Evolutionary conservation across 2,329 filamentous ascomycete genomes (phyloP), one percentile per base, ranked within the genome.

Genomic region (Fusarium chaquense): DNA sequence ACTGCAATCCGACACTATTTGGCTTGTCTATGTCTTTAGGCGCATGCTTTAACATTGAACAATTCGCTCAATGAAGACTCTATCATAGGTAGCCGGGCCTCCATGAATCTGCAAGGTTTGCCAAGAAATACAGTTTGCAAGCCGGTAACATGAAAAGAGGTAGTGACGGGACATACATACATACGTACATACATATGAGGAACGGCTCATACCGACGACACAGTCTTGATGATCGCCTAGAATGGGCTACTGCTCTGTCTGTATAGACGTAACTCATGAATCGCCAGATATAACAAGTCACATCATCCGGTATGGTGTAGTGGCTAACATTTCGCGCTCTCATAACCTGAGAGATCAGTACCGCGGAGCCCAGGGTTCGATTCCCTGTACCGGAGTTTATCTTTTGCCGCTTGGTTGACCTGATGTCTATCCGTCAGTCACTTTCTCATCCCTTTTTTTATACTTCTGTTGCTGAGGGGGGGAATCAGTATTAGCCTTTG

Each of bases 301-400:
- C 15, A 28, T 11, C 7, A 57, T 76, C 74, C 74, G 74, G 75
- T 76, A 76, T 76, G 75, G 75, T 76, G 75, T 76, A 76, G 73
- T 76, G 74, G 75, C 75, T 74, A 76, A 76, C 75, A 76, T 76
- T 76, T 76, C 73, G 71, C 75, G 75, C 75, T 76, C 63, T 76
- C 75, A 76, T 57, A 61, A 71, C 40, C 15, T 74, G 71, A 71
- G 73, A 32, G 70, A 72, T 53, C 6, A 32, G 47, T 47, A 62
- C 69, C 71, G 69, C 69, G 69, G 71, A 72, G 71, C 71, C 67
- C 66, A 73, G 71, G 71, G 68, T 73, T 73, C 65, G 71, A 73
- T 73, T 73, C 71, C 71, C 71, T 73, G 71, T 72, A 73, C 71
- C 71, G 71, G 71, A 73, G 70, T 40, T 40, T 5, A 0, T 22